Evolutionary conservation across 352 stramenopile species (phyloP), one percentile per base, ranked within the genome.

Genomic region (Globisporangium cederbergense): DNA sequence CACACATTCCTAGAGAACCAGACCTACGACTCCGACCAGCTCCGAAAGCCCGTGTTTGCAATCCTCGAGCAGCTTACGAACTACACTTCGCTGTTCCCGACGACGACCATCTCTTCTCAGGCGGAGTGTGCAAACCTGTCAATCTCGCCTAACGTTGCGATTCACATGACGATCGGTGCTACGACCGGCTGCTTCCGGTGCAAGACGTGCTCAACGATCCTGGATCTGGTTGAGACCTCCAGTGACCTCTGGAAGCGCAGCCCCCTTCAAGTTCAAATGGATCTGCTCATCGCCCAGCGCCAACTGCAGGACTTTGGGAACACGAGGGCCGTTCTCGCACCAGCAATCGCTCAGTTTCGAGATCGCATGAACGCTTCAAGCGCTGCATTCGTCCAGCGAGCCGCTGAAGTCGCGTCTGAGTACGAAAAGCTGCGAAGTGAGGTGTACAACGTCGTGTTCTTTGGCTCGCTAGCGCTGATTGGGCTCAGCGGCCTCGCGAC

Each of bases 131-230:
- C 69, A 10, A 62, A 58, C 32, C 61, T 89, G 63, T 78, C 75
- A 11, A 89, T 89, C 60, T 79, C 70, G 2, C 72, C 72, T 2
- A 92, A 69, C 38, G 47, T 74, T 14, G 57, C 61, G 1, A 73
- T 71, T 34, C 77, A 81, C 40, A 93, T 91, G 83, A 83, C 65
- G 7, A 65, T 85, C 43, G 83, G 78, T 0, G 78, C 69, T 0
- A 22, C 60, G 16, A 88, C 78, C 2, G 82, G 83, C 13, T 93
- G 81, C 43, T 91, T 89, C 56, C 74, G 70, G 22, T 93, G 83
- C 55, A 85, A 88, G 56, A 72, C 70, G 2, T 93, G 83, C 64
- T 64, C 73, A 6, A 52, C 51, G 18, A 66, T 91, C 1, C 47
- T 43, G 4, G 58, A 75, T 5, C 68, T 84, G 9, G 56, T 88